Evolutionary conservation across 768 basidiomycete species (phyloP).

Genomic region (Tremella mesenterica): DNA sequence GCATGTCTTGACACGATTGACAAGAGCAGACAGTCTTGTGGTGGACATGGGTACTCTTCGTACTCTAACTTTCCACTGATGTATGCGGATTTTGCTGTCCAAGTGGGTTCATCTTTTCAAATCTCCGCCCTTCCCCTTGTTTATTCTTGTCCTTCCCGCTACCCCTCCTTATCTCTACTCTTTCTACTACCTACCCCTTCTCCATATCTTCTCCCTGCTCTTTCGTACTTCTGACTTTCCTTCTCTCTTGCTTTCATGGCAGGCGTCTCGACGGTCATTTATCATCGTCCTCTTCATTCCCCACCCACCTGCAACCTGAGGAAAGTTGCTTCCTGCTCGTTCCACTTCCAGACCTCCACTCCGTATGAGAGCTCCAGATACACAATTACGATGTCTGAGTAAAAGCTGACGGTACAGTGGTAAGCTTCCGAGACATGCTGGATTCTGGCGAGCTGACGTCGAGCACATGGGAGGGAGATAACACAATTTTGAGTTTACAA

Average conservation of each 20-base stretch:
- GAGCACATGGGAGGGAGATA: conserved; percentile 48
- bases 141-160: no score
- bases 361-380: no score
- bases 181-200: no score
- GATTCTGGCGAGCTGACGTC: background rate
- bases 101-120: conserved; percentile 14
- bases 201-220: no score
- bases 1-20: conserved; percentile 48
- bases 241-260: no score
- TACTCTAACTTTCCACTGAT: conserved; percentile 43
- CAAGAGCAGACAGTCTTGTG: conserved; percentile 46
- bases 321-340: background rate
- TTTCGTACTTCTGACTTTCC: no score
- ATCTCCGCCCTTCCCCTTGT: no score
- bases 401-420: conserved; percentile 3
- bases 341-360: background rate
- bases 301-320: no score
- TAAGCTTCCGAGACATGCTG: background rate
- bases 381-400: no score
- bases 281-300: no score
- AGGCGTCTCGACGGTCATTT: no score
- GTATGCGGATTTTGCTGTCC: conserved; percentile 48
- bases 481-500: conserved; percentile 46
- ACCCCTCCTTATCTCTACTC: no score
- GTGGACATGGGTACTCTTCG: conserved; percentile 48